Percentiles rank a stretch among this genome's conserved stretches.
Evolutionary conservation across 805 yeast genomes (phyloP).

Genomic region (Ogataea haglerorum): DNA sequence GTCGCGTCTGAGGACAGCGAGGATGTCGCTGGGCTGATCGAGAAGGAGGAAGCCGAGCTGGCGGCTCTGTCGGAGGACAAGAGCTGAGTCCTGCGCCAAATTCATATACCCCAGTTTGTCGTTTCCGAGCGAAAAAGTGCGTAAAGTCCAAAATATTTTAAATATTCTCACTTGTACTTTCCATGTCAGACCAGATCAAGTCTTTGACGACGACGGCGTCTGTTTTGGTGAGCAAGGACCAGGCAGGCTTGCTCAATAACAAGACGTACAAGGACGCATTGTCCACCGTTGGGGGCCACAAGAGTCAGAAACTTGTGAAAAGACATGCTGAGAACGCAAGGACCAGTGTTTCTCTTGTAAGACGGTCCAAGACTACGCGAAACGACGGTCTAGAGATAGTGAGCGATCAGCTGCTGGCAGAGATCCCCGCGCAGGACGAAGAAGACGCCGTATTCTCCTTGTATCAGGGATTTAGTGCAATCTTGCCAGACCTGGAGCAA

Average conservation of each 20-base stretch:
- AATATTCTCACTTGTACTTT: conserved; percentile 1
- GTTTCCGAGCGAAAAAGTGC: not conserved
- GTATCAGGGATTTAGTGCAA: conserved; percentile 68
- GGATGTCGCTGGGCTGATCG: conserved; percentile 38
- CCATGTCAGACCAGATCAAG: conserved; percentile 37
- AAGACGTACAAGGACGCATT: conserved; percentile 43
- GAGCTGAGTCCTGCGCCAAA: not conserved
- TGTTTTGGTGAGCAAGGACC: conserved; percentile 38
- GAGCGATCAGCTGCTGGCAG: conserved; percentile 58
- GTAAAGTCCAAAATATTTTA: not conserved
- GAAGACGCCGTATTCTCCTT: conserved; percentile 41
- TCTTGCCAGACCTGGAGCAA: conserved; percentile 49
- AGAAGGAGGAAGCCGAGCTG: conserved; percentile 45
- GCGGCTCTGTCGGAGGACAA: conserved; percentile 39
- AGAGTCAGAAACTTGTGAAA: conserved; percentile 22
- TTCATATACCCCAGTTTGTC: not conserved
- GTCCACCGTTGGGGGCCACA: conserved; percentile 31
- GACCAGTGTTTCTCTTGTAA: conserved; percentile 12
- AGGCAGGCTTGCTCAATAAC: conserved; percentile 22
- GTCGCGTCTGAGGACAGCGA: conserved; percentile 10
- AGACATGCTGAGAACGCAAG: conserved; percentile 18
- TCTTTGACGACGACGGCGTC: conserved; percentile 57
- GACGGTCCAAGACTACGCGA: conserved; percentile 13
- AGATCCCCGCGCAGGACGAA: conserved; percentile 41
- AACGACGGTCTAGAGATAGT: conserved; percentile 46